Evolutionary conservation across 2,329 filamentous ascomycete species (phyloP).

Genomic region (Colletotrichum sp.): DNA sequence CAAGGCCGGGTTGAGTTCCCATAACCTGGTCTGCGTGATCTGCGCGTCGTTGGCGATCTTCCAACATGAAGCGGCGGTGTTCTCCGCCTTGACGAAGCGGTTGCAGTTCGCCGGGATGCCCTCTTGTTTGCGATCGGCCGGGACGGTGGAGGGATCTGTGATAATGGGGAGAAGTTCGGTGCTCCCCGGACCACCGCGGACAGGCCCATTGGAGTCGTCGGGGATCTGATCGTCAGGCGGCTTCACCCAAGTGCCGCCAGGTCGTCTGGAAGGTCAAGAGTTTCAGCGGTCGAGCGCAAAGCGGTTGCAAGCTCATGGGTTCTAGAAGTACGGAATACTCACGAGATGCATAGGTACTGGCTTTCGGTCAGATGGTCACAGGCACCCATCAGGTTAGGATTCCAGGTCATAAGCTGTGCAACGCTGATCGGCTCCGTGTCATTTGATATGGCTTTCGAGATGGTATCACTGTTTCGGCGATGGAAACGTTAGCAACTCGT

Average conservation of each 20-base stretch:
- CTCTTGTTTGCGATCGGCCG: not conserved
- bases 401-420: constrained; percentile 1
- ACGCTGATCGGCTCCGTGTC: not conserved
- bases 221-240: constrained; percentile 4
- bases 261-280: not conserved
- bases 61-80: not conserved
- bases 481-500: not conserved
- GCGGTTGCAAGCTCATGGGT: not conserved
- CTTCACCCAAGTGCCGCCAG: not conserved
- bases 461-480: not conserved
- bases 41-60: not conserved
- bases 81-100: not conserved
- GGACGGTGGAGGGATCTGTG: not conserved
- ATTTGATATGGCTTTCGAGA: not conserved
- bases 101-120: constrained; percentile 2
- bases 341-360: constrained; percentile 11
- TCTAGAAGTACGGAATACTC: not conserved
- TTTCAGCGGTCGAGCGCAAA: not conserved
- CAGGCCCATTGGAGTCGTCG: constrained; percentile 2
- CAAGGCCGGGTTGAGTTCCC: not conserved
- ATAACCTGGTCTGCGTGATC: not conserved
- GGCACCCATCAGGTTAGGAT: constrained; percentile 10
- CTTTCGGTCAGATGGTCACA: not conserved
- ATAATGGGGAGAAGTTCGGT: constrained; percentile 7
- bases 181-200: constrained; percentile 15